phyloP scores from a whole-genome alignment of 345 rosid species.

The Syzygium oleosum region DNA sequence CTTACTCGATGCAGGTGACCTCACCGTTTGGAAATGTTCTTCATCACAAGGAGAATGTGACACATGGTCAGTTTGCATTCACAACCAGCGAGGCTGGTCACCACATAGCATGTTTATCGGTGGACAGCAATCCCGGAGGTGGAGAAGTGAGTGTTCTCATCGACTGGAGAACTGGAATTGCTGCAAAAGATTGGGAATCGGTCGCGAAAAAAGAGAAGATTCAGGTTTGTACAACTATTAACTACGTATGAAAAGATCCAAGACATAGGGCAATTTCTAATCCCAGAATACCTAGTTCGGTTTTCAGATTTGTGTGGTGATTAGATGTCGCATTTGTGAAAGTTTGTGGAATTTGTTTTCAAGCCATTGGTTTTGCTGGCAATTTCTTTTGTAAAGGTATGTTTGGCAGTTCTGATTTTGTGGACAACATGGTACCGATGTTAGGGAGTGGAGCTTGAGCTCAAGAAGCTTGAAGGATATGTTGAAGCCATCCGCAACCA shows the following conservation, averaged over 20 bases:
- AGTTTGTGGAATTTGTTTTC: neutral
- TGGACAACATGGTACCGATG: neutral
- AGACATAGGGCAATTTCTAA: neutral
- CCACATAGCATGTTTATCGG: conserved; percentile 70
- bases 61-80: conserved; percentile 87
- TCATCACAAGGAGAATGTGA: conserved; percentile 58
- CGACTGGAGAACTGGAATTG: conserved; percentile 89
- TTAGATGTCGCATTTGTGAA: neutral
- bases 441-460: conserved; percentile 91
- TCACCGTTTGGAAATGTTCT: conserved; percentile 62
- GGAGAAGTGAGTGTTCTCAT: conserved; percentile 52
- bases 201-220: conserved; percentile 82
- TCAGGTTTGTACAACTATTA: conserved; percentile 37
- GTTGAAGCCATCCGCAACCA: conserved; percentile 77
- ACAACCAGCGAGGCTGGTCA: conserved; percentile 77
- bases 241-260: neutral
- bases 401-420: neutral
- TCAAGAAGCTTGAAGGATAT: conserved; percentile 70
- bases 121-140: conserved; percentile 22
- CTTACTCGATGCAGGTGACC: conserved; percentile 40
- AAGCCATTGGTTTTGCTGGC: neutral
- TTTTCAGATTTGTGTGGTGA: neutral
- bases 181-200: conserved; percentile 87
- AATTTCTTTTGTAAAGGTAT: neutral
- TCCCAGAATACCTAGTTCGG: neutral